Conservation (phyloP, 2,329 filamentous ascomycete genomes). For the Penicillium nordicum region DNA sequence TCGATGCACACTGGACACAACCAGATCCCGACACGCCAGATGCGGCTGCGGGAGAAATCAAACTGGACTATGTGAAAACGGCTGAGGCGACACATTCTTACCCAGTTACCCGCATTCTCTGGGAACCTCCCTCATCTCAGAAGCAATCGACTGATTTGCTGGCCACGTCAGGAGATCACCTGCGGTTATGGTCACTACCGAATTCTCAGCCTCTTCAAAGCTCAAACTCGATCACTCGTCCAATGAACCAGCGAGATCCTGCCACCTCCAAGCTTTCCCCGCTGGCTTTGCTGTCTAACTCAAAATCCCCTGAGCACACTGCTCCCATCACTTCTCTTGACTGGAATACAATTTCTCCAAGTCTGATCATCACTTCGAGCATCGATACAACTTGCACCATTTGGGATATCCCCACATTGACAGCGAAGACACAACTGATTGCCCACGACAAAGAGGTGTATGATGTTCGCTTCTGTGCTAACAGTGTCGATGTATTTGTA, state of each 20-base stretch:
- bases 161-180: conserved; percentile 90
- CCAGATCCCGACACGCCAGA: conserved; percentile 66
- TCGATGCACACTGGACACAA: conserved; percentile 78
- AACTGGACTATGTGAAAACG: conserved; percentile 83
- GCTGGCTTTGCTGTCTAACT: conserved; percentile 89
- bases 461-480: conserved; percentile 95
- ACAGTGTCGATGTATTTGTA: conserved; percentile 97
- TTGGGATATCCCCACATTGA: conserved; percentile 97
- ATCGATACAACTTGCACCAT: conserved; percentile 99
- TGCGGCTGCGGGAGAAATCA: conserved; percentile 61
- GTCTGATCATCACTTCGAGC: conserved; percentile 95
- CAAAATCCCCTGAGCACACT: conserved; percentile 96
- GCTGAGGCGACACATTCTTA: conserved; percentile 98
- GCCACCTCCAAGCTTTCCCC: conserved; percentile 82
- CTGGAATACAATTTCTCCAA: conserved; percentile 96
- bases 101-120: conserved; percentile 88
- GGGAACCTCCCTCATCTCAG: conserved; percentile 91
- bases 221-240: conserved; percentile 67
- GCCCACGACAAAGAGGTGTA: conserved; percentile 99
- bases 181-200: conserved; percentile 90
- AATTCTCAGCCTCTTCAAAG: conserved; percentile 56
- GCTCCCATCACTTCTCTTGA: conserved; percentile 93
- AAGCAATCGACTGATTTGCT: conserved; percentile 94
- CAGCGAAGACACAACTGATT: conserved; percentile 96
- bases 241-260: conserved; percentile 58